Evolutionary conservation across 2,329 filamentous ascomycete species (phyloP).

Genomic region (Verticillium dahliae): DNA sequence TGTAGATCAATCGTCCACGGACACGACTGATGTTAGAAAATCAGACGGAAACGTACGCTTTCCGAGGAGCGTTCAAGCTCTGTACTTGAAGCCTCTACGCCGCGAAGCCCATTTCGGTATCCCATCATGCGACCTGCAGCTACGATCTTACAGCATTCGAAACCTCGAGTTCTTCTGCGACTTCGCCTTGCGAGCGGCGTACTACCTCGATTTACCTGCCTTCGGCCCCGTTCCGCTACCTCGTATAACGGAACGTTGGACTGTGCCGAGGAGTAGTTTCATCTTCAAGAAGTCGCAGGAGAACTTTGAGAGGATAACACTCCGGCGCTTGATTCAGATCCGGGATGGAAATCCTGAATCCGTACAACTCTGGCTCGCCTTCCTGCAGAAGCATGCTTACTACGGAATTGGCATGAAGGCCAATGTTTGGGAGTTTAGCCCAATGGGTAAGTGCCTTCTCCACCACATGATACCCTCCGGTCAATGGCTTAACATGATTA

Average conservation of each 20-base stretch:
- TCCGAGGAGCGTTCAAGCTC: slow-evolving; percentile 74
- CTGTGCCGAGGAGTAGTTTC: slow-evolving; percentile 81
- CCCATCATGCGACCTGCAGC: slow-evolving; percentile 82
- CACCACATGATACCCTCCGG: too few relatives aligned
- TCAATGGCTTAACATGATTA: background rate
- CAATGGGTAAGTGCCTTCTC: slow-evolving; percentile 39
- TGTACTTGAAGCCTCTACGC: slow-evolving; percentile 80
- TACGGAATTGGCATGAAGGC: slow-evolving; percentile 99
- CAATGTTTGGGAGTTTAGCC: slow-evolving; percentile 86
- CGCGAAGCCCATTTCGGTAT: slow-evolving; percentile 68
- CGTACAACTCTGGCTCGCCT: slow-evolving; percentile 88
- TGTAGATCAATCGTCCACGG: background rate
- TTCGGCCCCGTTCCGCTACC: slow-evolving; percentile 82
- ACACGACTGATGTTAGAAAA: background rate
- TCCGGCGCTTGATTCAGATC: slow-evolving; percentile 83
- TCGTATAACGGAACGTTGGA: slow-evolving; percentile 86
- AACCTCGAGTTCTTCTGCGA: slow-evolving; percentile 93
- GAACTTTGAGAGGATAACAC: slow-evolving; percentile 90
- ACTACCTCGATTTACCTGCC: slow-evolving; percentile 83
- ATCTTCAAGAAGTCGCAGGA: slow-evolving; percentile 97
- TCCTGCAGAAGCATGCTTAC: slow-evolving; percentile 85
- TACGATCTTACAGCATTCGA: slow-evolving; percentile 84
- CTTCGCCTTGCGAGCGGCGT: slow-evolving; percentile 89
- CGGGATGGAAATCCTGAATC: slow-evolving; percentile 84
- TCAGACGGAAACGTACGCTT: slow-evolving; percentile 25